Conservation (phyloP, 176 grass and related monocot genomes). For the Aegilops bicornis region DNA sequence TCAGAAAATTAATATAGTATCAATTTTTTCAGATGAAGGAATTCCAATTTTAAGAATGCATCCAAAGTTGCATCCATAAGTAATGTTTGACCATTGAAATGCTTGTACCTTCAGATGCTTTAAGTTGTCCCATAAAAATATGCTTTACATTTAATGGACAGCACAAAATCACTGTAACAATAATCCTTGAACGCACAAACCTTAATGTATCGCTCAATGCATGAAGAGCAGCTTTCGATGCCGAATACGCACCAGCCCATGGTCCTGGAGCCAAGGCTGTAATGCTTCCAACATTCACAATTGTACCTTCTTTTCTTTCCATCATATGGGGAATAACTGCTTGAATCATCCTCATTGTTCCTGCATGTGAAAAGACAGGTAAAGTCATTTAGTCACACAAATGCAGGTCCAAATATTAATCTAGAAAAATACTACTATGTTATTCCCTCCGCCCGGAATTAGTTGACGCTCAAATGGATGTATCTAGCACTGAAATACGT, state of each 20-base stretch:
- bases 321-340: constrained; percentile 91
- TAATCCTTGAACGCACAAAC: constrained; percentile 34
- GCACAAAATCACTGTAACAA: background rate
- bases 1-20: background rate
- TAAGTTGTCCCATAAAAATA: background rate
- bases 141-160: background rate
- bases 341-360: constrained; percentile 88
- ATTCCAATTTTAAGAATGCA: background rate
- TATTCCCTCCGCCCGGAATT: background rate
- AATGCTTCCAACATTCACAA: constrained; percentile 90
- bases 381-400: background rate
- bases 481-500: too few species aligned
- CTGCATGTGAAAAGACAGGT: constrained; percentile 18
- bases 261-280: constrained; percentile 83
- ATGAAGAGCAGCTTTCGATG: constrained; percentile 91
- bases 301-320: constrained; percentile 66
- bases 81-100: background rate
- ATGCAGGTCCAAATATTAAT: background rate
- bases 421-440: background rate
- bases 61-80: background rate
- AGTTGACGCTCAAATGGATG: background rate
- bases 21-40: background rate
- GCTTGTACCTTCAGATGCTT: background rate
- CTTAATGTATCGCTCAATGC: constrained; percentile 84
- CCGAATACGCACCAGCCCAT: constrained; percentile 91